Percentiles rank a stretch among this genome's conserved stretches.
Evolutionary conservation across 768 basidiomycete species (phyloP).

Genomic region (Tulasnella sp.): DNA sequence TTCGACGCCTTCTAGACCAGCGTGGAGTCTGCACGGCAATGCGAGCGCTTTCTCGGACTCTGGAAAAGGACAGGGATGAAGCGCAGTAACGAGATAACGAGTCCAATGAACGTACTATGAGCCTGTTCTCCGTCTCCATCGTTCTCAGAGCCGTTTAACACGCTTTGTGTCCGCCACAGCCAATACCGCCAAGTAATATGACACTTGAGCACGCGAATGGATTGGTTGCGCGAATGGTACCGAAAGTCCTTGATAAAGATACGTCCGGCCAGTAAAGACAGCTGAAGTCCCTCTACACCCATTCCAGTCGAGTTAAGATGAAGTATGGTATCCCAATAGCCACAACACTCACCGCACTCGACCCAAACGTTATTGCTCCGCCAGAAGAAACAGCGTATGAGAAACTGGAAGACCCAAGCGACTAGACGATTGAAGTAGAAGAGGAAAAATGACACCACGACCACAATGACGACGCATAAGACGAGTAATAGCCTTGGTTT

Average conservation of each 20-base stretch:
- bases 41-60: conserved; percentile 10
- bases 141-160: conserved; percentile 28
- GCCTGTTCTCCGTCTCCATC: conserved; percentile 35
- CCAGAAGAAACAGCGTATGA: conserved; percentile 67
- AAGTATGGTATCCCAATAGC: not conserved
- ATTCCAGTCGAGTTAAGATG: not conserved
- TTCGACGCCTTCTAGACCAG: conserved; percentile 75
- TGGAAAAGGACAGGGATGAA: conserved; percentile 4
- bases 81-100: not conserved
- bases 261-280: conserved; percentile 77
- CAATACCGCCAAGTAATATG: conserved; percentile 91
- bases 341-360: conserved; percentile 47
- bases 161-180: conserved; percentile 68
- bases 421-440: conserved; percentile 89
- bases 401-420: conserved; percentile 49
- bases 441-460: conserved; percentile 47
- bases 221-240: conserved; percentile 90
- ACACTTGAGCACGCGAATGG: conserved; percentile 68
- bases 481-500: conserved; percentile 41
- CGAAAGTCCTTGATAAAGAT: conserved; percentile 77
- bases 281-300: conserved; percentile 68
- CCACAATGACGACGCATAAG: conserved; percentile 44
- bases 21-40: conserved; percentile 67
- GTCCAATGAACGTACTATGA: conserved; percentile 27
- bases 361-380: conserved; percentile 66